A percentile compares a stretch with the other conserved stretches of the same genome.
phyloP scores from a whole-genome alignment of 352 stramenopile species.

The Peronospora destructor region DNA sequence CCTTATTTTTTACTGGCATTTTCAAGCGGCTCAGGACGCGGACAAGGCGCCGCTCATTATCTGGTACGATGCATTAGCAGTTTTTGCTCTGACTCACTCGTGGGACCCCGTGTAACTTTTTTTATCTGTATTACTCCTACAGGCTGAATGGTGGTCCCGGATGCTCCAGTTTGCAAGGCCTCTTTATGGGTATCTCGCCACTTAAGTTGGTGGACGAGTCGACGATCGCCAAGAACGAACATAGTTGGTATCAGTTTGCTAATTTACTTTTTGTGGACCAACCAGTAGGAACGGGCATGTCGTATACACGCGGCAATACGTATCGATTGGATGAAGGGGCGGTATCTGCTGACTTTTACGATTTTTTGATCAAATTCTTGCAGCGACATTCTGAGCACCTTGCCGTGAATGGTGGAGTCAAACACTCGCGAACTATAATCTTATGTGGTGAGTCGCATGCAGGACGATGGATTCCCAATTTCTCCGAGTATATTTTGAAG shows the following conservation, averaged over 20 bases:
- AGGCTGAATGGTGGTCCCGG: slow-evolving; percentile 77
- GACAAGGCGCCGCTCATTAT: slow-evolving; percentile 57
- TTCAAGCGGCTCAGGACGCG: slow-evolving; percentile 38
- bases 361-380: slow-evolving; percentile 91
- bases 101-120: background rate
- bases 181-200: slow-evolving; percentile 70
- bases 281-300: slow-evolving; percentile 77
- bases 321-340: slow-evolving; percentile 40
- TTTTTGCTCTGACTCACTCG: background rate
- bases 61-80: slow-evolving; percentile 30
- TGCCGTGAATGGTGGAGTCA: slow-evolving; percentile 28
- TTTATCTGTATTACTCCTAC: background rate
- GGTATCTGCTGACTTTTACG: slow-evolving; percentile 86
- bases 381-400: slow-evolving; percentile 76
- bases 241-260: slow-evolving; percentile 66
- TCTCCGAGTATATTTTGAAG: slow-evolving; percentile 90
- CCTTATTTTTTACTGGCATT: slow-evolving; percentile 80
- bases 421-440: slow-evolving; percentile 78
- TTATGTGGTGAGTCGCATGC: slow-evolving; percentile 96
- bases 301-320: slow-evolving; percentile 47
- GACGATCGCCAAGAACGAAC: slow-evolving; percentile 54
- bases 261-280: slow-evolving; percentile 85
- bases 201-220: slow-evolving; percentile 50
- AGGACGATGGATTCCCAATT: slow-evolving; percentile 94
- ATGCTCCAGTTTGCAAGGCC: slow-evolving; percentile 74